phyloP scores from a whole-genome alignment of 2,329 filamentous ascomycete genomes.

The Hymenoscyphus fructigenus region DNA sequence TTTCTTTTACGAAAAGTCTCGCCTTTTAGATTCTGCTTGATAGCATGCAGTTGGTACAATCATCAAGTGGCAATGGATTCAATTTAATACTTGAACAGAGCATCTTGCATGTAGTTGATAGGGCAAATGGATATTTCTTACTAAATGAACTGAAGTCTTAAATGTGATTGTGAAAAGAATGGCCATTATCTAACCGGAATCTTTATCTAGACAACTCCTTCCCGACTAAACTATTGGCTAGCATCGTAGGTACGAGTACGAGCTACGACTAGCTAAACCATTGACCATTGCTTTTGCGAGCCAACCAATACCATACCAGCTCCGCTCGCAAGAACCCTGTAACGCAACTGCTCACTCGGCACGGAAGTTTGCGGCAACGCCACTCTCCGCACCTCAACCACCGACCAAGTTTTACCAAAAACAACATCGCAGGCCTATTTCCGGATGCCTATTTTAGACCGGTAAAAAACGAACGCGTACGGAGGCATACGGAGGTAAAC shows the following conservation, averaged over 20 bases:
- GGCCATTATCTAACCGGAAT: not conserved
- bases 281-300: not conserved
- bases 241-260: no score
- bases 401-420: no score
- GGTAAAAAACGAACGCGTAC: not conserved
- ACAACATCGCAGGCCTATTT: no score
- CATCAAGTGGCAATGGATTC: not conserved
- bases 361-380: no score
- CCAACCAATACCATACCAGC: not conserved
- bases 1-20: slow-evolving; percentile 7
- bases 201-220: no score
- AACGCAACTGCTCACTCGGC: not conserved
- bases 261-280: no score
- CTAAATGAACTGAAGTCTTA: not conserved
- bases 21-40: not conserved
- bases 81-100: not conserved
- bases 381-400: no score
- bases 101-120: slow-evolving; percentile 3
- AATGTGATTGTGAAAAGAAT: no score
- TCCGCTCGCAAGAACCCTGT: slow-evolving; percentile 1
- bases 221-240: no score
- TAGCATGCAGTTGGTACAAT: not conserved
- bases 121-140: not conserved
- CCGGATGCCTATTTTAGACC: no score
- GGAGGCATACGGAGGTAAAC: not conserved